Percentiles rank a stretch among this genome's conserved stretches.
phyloP scores from a whole-genome alignment of 371 early-diverging fungal genomes.

The Lichtheimia corymbifera region DNA sequence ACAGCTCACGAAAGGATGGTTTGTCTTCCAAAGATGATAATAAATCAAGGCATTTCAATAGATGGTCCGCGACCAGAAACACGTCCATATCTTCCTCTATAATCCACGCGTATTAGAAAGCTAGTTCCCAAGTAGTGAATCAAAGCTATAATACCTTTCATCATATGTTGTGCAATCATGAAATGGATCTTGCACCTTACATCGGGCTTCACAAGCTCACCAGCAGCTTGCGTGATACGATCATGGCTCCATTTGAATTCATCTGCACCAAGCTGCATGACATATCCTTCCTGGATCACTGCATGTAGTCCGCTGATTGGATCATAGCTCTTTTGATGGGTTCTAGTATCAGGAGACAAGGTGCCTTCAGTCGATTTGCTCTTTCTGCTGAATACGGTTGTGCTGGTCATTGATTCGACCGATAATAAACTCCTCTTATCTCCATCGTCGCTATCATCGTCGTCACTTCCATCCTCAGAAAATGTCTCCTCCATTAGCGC shows the following conservation, averaged over 20 bases:
- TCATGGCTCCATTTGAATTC: constrained; percentile 53
- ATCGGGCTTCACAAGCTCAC: constrained; percentile 37
- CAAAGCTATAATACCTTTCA: constrained; percentile 11
- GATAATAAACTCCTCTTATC: not conserved
- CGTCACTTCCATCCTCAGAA: not conserved
- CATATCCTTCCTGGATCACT: constrained; percentile 47
- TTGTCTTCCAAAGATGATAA: constrained; percentile 22
- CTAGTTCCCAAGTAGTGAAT: not conserved
- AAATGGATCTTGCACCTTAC: constrained; percentile 38
- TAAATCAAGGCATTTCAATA: constrained; percentile 33
- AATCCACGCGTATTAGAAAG: not conserved
- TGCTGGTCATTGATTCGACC: not conserved
- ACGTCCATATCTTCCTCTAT: constrained; percentile 24
- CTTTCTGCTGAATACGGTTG: not conserved
- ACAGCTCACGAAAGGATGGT: constrained; percentile 22
- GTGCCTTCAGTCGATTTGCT: too few relatives aligned
- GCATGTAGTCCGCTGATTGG: constrained; percentile 49
- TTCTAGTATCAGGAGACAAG: too few relatives aligned
- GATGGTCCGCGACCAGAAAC: constrained; percentile 40
- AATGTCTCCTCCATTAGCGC: constrained; percentile 34
- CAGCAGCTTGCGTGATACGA: constrained; percentile 48
- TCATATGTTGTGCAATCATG: constrained; percentile 33
- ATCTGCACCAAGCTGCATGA: constrained; percentile 38
- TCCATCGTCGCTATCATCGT: not conserved
- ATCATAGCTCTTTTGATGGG: constrained; percentile 2